A percentile compares a stretch with the other conserved stretches of the same genome.
Conservation (phyloP, 2,329 filamentous ascomycete species). For the Colletotrichum gigasporum region DNA sequence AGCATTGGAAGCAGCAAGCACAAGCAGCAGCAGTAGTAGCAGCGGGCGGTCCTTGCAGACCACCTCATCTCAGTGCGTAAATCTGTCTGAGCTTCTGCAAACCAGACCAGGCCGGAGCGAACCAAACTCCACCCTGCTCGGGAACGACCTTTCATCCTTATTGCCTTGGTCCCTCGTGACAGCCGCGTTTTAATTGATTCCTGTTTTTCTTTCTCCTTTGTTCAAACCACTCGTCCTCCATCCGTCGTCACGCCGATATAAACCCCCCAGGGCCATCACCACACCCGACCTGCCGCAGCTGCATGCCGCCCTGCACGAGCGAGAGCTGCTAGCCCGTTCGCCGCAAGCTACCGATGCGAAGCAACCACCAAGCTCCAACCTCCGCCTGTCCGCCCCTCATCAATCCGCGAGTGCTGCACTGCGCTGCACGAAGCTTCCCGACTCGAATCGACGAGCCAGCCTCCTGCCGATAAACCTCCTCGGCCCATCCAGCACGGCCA, state of each 20-base stretch:
- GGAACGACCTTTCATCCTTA: conserved; percentile 29
- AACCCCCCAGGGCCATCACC: background rate
- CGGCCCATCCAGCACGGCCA: background rate
- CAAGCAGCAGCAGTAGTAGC: background rate
- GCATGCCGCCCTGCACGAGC: conserved; percentile 24
- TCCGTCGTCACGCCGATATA: background rate
- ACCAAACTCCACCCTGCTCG: conserved; percentile 21
- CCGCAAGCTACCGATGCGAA: conserved; percentile 14
- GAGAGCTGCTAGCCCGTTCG: conserved; percentile 10
- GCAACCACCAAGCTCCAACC: conserved; percentile 23
- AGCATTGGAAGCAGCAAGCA: background rate
- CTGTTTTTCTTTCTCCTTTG: conserved; percentile 6
- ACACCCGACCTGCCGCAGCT: conserved; percentile 13
- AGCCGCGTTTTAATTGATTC: conserved; percentile 5
- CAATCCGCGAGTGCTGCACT: background rate
- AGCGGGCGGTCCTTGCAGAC: no score
- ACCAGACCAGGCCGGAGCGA: conserved; percentile 1
- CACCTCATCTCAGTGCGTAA: background rate
- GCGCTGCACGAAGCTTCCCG: conserved; percentile 21
- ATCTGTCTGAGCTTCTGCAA: conserved; percentile 23
- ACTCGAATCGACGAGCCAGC: conserved; percentile 13
- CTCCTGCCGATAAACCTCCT: background rate
- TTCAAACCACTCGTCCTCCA: background rate
- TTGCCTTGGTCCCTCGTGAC: conserved; percentile 26
- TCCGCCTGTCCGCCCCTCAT: conserved; percentile 1